Conservation (phyloP, 2,329 filamentous ascomycete genomes). For the Monilinia fructicola region DNA sequence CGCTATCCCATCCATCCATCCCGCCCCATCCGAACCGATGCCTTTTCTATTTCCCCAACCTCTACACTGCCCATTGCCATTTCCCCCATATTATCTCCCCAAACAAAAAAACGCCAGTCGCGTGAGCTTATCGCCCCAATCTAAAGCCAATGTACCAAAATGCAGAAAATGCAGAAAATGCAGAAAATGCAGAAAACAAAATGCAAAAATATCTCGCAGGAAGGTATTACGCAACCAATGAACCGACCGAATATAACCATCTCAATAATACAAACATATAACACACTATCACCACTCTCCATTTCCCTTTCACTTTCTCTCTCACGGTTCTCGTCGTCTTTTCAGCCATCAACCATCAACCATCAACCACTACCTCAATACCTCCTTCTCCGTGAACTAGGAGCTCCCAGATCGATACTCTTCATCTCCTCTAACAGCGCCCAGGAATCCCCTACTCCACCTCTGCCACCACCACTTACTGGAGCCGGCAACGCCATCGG, state of each 20-base stretch:
- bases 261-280: conserved; percentile 16
- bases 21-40: background rate
- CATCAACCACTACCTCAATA: background rate
- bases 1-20: background rate
- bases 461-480: background rate
- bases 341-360: too few species aligned
- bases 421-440: conserved; percentile 71
- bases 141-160: conserved; percentile 6
- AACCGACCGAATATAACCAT: conserved; percentile 4
- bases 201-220: background rate
- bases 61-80: background rate
- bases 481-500: conserved; percentile 46
- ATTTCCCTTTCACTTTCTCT: background rate
- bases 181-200: background rate
- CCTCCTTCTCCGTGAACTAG: conserved; percentile 43
- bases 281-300: background rate
- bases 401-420: conserved; percentile 63
- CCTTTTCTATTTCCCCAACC: background rate
- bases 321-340: background rate
- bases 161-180: background rate
- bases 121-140: background rate
- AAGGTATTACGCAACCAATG: conserved; percentile 6
- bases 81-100: background rate
- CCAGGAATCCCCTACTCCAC: conserved; percentile 43
- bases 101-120: background rate